phyloP scores from a whole-genome alignment of 2,329 filamentous ascomycete genomes.

The Phialocephala subalpina region DNA sequence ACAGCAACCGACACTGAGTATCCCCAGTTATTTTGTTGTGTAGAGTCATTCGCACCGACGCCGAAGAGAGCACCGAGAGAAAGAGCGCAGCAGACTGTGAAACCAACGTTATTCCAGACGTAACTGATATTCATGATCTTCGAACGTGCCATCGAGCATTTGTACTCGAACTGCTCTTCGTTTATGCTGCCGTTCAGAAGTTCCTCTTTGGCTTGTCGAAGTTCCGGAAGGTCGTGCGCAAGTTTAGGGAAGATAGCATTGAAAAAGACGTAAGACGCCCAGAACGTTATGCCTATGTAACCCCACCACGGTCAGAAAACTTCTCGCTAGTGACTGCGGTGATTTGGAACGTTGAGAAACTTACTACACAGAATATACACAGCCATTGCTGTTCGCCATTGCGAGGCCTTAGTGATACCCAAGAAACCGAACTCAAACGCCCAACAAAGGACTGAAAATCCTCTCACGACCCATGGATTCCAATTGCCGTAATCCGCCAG shows the following conservation, averaged over 20 bases:
- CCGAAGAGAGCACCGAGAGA: slow-evolving; percentile 40
- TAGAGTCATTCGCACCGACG: slow-evolving; percentile 37
- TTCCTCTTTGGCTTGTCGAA: slow-evolving; percentile 35
- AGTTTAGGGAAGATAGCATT: slow-evolving; percentile 45
- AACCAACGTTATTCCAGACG: slow-evolving; percentile 43
- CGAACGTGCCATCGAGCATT: slow-evolving; percentile 40
- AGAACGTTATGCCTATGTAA: slow-evolving; percentile 40
- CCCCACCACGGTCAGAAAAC: not conserved
- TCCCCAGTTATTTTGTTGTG: slow-evolving; percentile 41
- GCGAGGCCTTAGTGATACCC: slow-evolving; percentile 36
- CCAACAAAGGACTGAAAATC: slow-evolving; percentile 40
- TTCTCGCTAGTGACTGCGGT: not conserved
- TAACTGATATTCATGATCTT: slow-evolving; percentile 45
- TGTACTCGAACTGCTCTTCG: slow-evolving; percentile 39
- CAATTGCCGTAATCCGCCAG: slow-evolving; percentile 44
- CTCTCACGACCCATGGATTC: slow-evolving; percentile 44
- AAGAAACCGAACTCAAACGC: slow-evolving; percentile 44
- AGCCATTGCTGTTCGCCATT: slow-evolving; percentile 43
- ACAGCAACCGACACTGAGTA: slow-evolving; percentile 43
- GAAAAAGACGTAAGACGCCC: slow-evolving; percentile 45
- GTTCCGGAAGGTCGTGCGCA: slow-evolving; percentile 42
- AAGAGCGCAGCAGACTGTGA: slow-evolving; percentile 39
- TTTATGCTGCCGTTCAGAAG: slow-evolving; percentile 34
- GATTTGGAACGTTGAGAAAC: slow-evolving; percentile 11
- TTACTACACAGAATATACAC: slow-evolving; percentile 44